Evolutionary conservation across 1,284 basidiomycete species (phyloP).

Genomic region (Boletus mariae): DNA sequence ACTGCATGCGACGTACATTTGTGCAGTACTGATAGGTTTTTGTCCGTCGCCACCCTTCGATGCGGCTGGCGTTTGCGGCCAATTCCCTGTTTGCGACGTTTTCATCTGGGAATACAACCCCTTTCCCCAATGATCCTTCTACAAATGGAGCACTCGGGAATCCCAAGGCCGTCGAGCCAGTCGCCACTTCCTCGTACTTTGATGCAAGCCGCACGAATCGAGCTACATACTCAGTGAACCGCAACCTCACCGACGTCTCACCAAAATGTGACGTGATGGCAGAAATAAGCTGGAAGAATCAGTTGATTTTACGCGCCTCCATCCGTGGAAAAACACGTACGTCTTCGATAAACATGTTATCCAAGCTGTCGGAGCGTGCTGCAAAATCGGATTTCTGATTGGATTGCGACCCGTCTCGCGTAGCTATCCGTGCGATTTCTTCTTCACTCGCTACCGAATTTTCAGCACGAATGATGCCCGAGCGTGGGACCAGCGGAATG

Average conservation of each 20-base stretch:
- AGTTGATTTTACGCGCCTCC: slow-evolving; percentile 3
- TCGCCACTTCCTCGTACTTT: slow-evolving; percentile 73
- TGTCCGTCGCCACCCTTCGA: slow-evolving; percentile 78
- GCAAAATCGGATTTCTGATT: slow-evolving; percentile 48
- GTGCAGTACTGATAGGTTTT: slow-evolving; percentile 61
- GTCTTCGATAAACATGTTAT: slow-evolving; percentile 90
- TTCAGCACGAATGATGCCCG: slow-evolving; percentile 62
- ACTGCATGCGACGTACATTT: slow-evolving; percentile 40
- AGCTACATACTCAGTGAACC: slow-evolving; percentile 73
- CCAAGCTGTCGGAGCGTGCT: slow-evolving; percentile 63
- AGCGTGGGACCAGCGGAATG: slow-evolving; percentile 46
- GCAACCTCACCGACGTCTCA: slow-evolving; percentile 72
- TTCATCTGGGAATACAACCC: slow-evolving; percentile 69
- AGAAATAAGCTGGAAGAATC: slow-evolving; percentile 51
- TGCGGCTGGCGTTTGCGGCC: slow-evolving; percentile 62
- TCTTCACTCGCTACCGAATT: slow-evolving; percentile 58
- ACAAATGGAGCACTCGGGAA: slow-evolving; percentile 48
- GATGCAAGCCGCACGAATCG: slow-evolving; percentile 76
- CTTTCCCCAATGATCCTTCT: slow-evolving; percentile 58
- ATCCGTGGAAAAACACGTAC: slow-evolving; percentile 46
- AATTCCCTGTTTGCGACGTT: slow-evolving; percentile 56
- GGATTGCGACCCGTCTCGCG: slow-evolving; percentile 34
- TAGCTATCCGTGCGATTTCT: slow-evolving; percentile 47
- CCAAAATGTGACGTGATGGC: slow-evolving; percentile 76
- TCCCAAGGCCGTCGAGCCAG: slow-evolving; percentile 63